Conservation (phyloP, 2,329 filamentous ascomycete species). For the Ilyonectria sp. region DNA sequence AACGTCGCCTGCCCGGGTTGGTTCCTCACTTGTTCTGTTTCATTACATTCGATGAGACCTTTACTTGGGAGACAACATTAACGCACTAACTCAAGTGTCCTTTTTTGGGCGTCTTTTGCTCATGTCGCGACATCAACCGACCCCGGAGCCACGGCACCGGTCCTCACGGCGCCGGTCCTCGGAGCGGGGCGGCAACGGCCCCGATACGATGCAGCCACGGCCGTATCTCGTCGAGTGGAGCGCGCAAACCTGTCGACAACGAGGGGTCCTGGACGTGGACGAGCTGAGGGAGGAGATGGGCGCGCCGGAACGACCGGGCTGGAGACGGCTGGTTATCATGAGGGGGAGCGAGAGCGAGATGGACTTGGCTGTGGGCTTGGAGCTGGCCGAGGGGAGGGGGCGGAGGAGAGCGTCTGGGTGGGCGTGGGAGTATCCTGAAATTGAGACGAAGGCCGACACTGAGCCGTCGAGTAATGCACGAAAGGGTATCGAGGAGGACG, state of each 20-base stretch:
- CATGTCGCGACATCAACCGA: slow-evolving; percentile 41
- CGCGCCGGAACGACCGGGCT: slow-evolving; percentile 35
- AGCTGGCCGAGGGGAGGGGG: slow-evolving; percentile 31
- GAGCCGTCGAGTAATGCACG: neutral
- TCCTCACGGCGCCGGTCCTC: slow-evolving; percentile 37
- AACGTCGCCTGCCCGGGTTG: slow-evolving; percentile 25
- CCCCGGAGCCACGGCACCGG: slow-evolving; percentile 38
- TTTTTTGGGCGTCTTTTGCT: neutral
- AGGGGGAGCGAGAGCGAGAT: slow-evolving; percentile 41
- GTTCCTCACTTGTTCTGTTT: neutral
- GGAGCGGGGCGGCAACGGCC: slow-evolving; percentile 36
- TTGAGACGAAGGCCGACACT: slow-evolving; percentile 20
- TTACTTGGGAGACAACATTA: neutral
- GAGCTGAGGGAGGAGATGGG: slow-evolving; percentile 40
- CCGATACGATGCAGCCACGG: slow-evolving; percentile 22
- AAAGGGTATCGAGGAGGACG: slow-evolving; percentile 5
- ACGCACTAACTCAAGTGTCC: neutral
- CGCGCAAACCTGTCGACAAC: slow-evolving; percentile 40
- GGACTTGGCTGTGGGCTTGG: slow-evolving; percentile 36
- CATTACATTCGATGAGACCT: neutral
- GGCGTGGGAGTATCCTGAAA: slow-evolving; percentile 46
- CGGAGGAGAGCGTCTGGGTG: slow-evolving; percentile 27
- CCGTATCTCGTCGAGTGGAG: slow-evolving; percentile 48
- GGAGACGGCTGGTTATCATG: slow-evolving; percentile 42
- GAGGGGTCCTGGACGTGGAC: slow-evolving; percentile 31